A percentile compares a stretch with the other conserved stretches of the same genome.
phyloP scores from a whole-genome alignment of 1,284 basidiomycete genomes.

The Coniophora puteana region DNA sequence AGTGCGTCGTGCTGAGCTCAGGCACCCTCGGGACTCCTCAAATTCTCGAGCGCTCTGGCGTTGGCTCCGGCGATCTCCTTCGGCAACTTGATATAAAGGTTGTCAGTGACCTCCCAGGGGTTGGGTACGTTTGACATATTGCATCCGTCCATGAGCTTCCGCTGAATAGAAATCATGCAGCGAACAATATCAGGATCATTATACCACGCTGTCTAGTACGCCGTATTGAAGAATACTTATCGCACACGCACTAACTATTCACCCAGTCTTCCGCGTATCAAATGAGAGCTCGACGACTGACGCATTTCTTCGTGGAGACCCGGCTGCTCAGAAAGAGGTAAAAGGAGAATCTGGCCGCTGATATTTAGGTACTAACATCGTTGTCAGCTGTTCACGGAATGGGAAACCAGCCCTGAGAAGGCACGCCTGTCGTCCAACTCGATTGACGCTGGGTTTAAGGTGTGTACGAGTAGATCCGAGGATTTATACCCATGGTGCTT shows the following conservation, averaged over 20 bases:
- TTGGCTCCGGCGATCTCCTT: constrained; percentile 52
- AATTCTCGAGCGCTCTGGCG: constrained; percentile 70
- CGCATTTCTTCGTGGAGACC: constrained; percentile 66
- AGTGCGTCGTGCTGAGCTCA: constrained; percentile 60
- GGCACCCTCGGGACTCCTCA: constrained; percentile 68
- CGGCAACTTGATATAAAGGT: constrained; percentile 56
- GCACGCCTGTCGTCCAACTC: constrained; percentile 64
- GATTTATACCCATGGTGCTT: background rate
- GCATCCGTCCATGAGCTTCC: background rate
- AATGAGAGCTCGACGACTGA: constrained; percentile 62
- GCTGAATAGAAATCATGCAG: constrained; percentile 34
- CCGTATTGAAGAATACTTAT: constrained; percentile 20
- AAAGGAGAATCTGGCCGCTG: background rate
- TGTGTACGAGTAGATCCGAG: constrained; percentile 11
- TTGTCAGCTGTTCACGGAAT: constrained; percentile 55
- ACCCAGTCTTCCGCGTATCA: constrained; percentile 63
- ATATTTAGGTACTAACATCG: constrained; percentile 1
- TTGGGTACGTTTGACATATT: constrained; percentile 43
- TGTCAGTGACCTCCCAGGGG: constrained; percentile 67
- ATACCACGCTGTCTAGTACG: constrained; percentile 64
- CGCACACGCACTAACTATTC: constrained; percentile 3
- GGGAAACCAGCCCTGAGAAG: constrained; percentile 68
- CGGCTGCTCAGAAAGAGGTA: constrained; percentile 52
- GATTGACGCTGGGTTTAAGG: constrained; percentile 75
- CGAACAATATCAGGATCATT: constrained; percentile 72